A percentile compares a stretch with the other conserved stretches of the same genome.
These are phyloP conservation scores for Margaritispora aquatica DNA, from an alignment of 495 filamentous ascomycete species.

Conservation along the genomic window DNA sequence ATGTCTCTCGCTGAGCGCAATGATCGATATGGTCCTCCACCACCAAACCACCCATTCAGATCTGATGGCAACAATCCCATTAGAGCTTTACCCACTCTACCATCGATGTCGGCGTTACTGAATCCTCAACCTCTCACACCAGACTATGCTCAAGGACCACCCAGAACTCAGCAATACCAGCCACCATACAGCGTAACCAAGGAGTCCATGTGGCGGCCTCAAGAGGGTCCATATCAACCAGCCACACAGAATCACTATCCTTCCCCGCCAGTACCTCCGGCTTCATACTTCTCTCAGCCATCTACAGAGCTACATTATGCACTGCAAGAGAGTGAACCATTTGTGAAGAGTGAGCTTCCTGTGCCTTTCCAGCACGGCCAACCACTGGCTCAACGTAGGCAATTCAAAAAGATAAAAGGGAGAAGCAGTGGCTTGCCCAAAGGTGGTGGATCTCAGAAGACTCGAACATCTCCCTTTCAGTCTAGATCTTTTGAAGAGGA, in stretches of 20 bases:
- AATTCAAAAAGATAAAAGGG: conserved; percentile 18
- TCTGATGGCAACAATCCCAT: not conserved
- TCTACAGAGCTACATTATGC: not conserved
- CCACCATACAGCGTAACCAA: conserved; percentile 2
- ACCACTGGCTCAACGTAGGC: conserved; percentile 10
- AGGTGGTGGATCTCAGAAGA: not conserved
- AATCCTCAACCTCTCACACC: not conserved
- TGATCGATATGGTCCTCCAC: not conserved
- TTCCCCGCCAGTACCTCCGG: not conserved
- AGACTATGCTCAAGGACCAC: not conserved
- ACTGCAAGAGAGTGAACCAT: not conserved
- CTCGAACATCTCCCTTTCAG: not conserved
- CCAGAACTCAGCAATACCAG: conserved; percentile 1
- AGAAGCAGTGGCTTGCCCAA: conserved; percentile 9
- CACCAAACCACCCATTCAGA: not conserved
- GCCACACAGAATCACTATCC: conserved; percentile 1
- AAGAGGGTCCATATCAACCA: not conserved
- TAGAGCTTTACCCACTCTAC: not conserved
- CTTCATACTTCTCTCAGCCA: not conserved
- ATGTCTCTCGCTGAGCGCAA: conserved; percentile 3
- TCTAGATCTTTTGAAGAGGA: not conserved
- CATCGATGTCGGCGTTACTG: conserved; percentile 10
- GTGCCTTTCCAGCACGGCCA: not conserved
- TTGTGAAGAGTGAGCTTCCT: not conserved
- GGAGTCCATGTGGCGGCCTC: conserved; percentile 5